Percentiles rank a stretch among this genome's conserved stretches.
Evolutionary conservation across 2,329 filamentous ascomycete genomes (phyloP).

Genomic region (Ophiocordyceps camponoti-rufipedis): DNA sequence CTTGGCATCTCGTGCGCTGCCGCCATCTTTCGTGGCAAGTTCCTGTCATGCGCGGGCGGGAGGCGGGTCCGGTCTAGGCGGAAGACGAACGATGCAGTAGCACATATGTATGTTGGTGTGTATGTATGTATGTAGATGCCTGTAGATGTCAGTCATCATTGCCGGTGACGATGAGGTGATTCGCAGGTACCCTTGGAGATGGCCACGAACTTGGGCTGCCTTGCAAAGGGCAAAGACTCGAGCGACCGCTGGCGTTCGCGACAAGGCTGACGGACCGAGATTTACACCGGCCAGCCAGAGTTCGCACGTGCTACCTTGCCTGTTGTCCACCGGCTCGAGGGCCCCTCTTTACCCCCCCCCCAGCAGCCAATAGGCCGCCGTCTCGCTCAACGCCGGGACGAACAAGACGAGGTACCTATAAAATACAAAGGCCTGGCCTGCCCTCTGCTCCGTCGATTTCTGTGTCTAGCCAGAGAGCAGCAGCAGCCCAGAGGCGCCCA

Average conservation of each 20-base stretch:
- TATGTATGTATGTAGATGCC: no score
- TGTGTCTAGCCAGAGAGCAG: background rate
- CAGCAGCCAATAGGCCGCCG: background rate
- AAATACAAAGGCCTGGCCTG: constrained; percentile 25
- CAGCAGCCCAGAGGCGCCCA: background rate
- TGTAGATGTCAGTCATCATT: no score
- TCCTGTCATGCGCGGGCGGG: background rate
- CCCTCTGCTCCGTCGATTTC: constrained; percentile 24
- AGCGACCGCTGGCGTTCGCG: no score
- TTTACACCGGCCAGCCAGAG: background rate
- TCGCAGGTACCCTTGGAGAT: no score
- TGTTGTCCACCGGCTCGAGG: background rate
- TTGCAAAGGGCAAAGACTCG: no score
- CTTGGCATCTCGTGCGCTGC: no score
- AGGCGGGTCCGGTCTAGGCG: background rate
- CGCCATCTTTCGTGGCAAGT: background rate
- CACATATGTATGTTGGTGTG: no score
- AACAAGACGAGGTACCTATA: constrained; percentile 13
- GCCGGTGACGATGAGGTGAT: no score
- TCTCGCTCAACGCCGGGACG: background rate
- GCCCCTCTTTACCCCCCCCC: background rate
- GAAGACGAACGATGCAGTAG: background rate
- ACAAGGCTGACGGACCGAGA: background rate
- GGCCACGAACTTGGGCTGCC: no score
- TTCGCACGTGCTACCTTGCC: background rate